phyloP scores from a whole-genome alignment of 2,329 filamentous ascomycete species.

The Alternaria angustiovoidea region DNA sequence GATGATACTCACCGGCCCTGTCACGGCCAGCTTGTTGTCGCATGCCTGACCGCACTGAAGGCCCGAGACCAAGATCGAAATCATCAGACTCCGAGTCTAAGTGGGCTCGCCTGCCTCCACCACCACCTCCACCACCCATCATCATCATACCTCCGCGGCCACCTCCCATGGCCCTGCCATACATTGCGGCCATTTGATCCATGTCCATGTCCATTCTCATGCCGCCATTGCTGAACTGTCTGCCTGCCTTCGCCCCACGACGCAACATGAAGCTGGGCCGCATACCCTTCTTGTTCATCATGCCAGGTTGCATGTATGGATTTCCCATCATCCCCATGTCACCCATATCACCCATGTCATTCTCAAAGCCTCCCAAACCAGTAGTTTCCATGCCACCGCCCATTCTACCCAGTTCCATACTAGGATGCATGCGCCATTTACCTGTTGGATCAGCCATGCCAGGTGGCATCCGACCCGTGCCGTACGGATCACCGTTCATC shows the following conservation, averaged over 20 bases:
- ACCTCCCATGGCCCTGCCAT: constrained; percentile 4
- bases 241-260: constrained; percentile 1
- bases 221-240: neutral
- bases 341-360: constrained; percentile 19
- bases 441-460: constrained; percentile 13
- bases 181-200: constrained; percentile 2
- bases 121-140: neutral
- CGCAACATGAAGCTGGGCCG: constrained; percentile 12
- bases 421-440: constrained; percentile 6
- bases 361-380: constrained; percentile 10
- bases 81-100: constrained; percentile 10
- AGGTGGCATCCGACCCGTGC: constrained; percentile 16
- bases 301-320: constrained; percentile 9
- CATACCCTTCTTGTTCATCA: constrained; percentile 10
- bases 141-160: constrained; percentile 9
- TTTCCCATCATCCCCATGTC: constrained; percentile 16
- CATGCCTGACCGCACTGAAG: neutral
- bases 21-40: constrained; percentile 4
- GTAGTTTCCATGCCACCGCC: neutral
- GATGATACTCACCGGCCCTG: constrained; percentile 4
- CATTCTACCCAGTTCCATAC: constrained; percentile 6
- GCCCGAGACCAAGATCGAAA: constrained; percentile 4
- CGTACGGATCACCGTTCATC: constrained; percentile 16
- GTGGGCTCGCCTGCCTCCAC: constrained; percentile 6
- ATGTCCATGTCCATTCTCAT: constrained; percentile 4